Percentiles rank a stretch among this genome's conserved stretches.
phyloP scores from a whole-genome alignment of 768 basidiomycete genomes.

The Zangia roseola region DNA sequence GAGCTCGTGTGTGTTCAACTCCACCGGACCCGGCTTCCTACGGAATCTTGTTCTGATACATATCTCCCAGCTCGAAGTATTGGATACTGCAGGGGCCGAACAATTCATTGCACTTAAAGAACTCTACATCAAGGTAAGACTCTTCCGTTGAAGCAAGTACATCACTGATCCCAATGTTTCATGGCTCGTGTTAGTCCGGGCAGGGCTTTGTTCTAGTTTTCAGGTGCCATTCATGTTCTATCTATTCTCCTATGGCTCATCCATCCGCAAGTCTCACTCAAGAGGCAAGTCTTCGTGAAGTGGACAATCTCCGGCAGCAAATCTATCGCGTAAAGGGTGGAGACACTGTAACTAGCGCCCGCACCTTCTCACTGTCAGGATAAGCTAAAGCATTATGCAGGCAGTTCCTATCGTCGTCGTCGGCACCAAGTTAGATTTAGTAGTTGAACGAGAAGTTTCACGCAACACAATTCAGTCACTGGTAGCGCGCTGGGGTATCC shows the following conservation, averaged over 20 bases:
- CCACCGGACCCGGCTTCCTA: constrained; percentile 3
- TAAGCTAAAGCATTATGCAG: constrained; percentile 32
- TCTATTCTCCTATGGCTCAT: not conserved
- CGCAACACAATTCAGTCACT: constrained; percentile 61
- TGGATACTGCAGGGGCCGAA: constrained; percentile 85
- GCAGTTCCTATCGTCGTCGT: constrained; percentile 80
- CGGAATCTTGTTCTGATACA: constrained; percentile 13
- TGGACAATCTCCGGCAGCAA: constrained; percentile 77
- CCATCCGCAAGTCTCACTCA: constrained; percentile 61
- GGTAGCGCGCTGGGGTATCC: constrained; percentile 65
- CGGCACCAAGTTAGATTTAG: constrained; percentile 82
- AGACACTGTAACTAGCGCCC: constrained; percentile 46
- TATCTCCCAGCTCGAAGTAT: constrained; percentile 61
- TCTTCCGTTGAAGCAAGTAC: not conserved
- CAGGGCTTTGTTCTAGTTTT: constrained; percentile 83
- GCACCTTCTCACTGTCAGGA: not conserved
- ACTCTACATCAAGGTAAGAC: constrained; percentile 70
- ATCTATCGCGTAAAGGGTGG: constrained; percentile 79
- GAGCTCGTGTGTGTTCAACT: constrained; percentile 26
- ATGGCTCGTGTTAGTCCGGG: constrained; percentile 48
- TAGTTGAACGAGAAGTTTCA: constrained; percentile 77
- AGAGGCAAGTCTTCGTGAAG: constrained; percentile 76
- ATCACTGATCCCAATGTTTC: not conserved
- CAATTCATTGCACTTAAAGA: constrained; percentile 82
- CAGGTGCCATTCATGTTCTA: constrained; percentile 44